Evolutionary conservation across 495 filamentous ascomycete genomes (phyloP), one percentile per base, ranked within the genome.

Genomic region (Xylaria castorea): DNA sequence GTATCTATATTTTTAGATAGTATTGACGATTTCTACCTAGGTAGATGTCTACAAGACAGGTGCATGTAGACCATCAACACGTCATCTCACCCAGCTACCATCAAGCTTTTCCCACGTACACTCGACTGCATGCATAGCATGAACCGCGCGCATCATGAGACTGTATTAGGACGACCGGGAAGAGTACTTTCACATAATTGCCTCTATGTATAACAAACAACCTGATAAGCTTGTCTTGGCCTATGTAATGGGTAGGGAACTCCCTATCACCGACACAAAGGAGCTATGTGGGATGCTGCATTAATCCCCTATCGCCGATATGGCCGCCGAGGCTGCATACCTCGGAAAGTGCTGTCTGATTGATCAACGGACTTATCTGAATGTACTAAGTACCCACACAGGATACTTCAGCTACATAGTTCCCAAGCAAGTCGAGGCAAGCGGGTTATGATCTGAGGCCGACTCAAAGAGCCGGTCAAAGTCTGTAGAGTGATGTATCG

Each of bases 291-390:
- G 5, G 55, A n/a, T 36, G 3, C 32, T 16, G 18, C 3, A 7
- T 11, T 61, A 40, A 38, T 61, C 20, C 30, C 58, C 34, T 61
- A 61, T 61, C 58, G 34, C 58, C 58, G 58, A 38, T 38, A 20
- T 60, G 27, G 16, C 7, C 32, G 18, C 18, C 57, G 18, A 60
- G 34, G 30, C 57, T 36, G 57, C n/a, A 18, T 16, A n/a, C 3
- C 32, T 18, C 27, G 27, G 30, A 16, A 32, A 32, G 25, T 27
- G 55, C 9, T 16, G 32, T 16, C 14, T 60, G 27, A 5, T 22
- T 20, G 32, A 6, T 30, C 30, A 18, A 16, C 55, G 30, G 55
- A 34, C 27, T 30, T 27, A 12, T 30, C 30, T 55, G 11, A 25
- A 55, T 55, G 20, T 30, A 16, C 22, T 14, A 0, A 55, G 25